phyloP scores from a whole-genome alignment of 768 basidiomycete genomes.

The Lactifluus pinguis region DNA sequence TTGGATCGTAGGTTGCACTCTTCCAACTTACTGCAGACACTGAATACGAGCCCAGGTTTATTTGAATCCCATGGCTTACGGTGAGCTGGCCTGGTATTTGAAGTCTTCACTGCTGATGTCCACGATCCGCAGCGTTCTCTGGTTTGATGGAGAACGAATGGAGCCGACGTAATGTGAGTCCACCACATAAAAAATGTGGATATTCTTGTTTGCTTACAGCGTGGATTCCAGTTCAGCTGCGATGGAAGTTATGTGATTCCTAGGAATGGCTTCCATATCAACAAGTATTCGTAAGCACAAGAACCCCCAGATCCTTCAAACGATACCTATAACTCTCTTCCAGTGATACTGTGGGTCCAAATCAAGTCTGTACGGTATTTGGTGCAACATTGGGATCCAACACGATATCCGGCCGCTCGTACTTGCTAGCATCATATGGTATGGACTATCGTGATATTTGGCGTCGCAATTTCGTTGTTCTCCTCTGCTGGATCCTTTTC shows the following conservation, averaged over 20 bases:
- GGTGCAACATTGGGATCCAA: conserved; percentile 53
- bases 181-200: neutral
- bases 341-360: conserved; percentile 41
- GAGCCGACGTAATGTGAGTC: conserved; percentile 48
- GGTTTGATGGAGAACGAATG: conserved; percentile 84
- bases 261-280: conserved; percentile 45
- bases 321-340: neutral
- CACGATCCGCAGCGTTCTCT: conserved; percentile 47
- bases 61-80: conserved; percentile 69
- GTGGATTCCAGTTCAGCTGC: conserved; percentile 41
- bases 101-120: neutral
- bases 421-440: conserved; percentile 49
- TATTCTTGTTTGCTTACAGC: conserved; percentile 5
- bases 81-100: conserved; percentile 25
- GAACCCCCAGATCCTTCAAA: conserved; percentile 10
- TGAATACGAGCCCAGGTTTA: conserved; percentile 45
- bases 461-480: conserved; percentile 60
- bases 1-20: conserved; percentile 55
- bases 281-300: conserved; percentile 51
- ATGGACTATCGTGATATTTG: conserved; percentile 46
- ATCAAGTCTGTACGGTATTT: conserved; percentile 72
- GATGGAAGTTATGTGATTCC: conserved; percentile 60
- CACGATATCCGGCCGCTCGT: conserved; percentile 47
- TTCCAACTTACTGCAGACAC: neutral
- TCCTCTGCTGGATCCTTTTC: conserved; percentile 59